Evolutionary conservation across 345 rosid species (phyloP).

Genomic region (Microthlaspi erraticum): DNA sequence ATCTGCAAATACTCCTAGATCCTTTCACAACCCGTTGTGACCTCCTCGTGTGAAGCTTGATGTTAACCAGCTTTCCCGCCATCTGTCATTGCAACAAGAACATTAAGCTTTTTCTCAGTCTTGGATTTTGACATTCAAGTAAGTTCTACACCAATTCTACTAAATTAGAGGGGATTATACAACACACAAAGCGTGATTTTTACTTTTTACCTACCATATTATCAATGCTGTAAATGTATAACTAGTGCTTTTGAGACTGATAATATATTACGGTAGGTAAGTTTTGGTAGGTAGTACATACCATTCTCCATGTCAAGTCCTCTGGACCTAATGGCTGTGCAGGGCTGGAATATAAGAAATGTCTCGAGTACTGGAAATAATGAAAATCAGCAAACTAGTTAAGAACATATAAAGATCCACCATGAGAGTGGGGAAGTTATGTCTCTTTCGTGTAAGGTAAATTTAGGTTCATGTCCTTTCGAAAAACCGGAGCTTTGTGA

Average conservation of each 20-base stretch:
- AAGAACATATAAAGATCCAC: not conserved
- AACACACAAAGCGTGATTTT: not conserved
- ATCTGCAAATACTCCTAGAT: slow-evolving; percentile 78
- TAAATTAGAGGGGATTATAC: not conserved
- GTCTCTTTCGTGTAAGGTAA: not conserved
- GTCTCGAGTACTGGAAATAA: slow-evolving; percentile 68
- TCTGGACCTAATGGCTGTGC: slow-evolving; percentile 96
- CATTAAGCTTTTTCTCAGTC: not conserved
- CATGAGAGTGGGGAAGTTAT: not conserved
- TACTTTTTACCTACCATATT: not conserved
- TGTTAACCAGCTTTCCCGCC: slow-evolving; percentile 84
- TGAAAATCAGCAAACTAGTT: slow-evolving; percentile 24
- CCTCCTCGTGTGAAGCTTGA: slow-evolving; percentile 85
- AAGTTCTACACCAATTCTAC: slow-evolving; percentile 7
- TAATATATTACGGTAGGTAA: not conserved
- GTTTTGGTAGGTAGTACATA: slow-evolving; percentile 45
- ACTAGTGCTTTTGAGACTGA: not conserved
- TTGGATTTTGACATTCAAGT: not conserved
- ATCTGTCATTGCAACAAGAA: slow-evolving; percentile 52
- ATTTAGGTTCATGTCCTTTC: slow-evolving; percentile 13
- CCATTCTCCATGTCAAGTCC: slow-evolving; percentile 98
- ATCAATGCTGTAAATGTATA: not conserved
- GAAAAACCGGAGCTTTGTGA: slow-evolving; percentile 1
- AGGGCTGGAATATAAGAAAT: slow-evolving; percentile 88
- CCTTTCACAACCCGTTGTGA: slow-evolving; percentile 74